Conservation (phyloP, 257 asterid genomes). For the Solanum okadae region DNA sequence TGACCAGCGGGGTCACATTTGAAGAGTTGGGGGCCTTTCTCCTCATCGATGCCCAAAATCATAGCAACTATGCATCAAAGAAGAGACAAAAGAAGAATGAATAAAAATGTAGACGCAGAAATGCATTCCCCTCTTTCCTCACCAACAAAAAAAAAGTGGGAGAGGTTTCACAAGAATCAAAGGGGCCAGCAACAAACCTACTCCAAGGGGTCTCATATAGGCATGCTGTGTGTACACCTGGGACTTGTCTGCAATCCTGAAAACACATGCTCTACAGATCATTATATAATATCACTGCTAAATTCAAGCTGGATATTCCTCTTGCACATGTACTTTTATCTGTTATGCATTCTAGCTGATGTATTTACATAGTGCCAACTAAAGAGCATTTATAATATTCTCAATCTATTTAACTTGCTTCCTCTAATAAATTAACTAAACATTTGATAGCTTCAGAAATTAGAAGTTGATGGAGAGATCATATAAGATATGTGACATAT, state of each 20-base stretch:
- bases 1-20: slow-evolving; percentile 99
- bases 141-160: neutral
- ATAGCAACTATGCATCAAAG: slow-evolving; percentile 57
- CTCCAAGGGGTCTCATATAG: slow-evolving; percentile 99
- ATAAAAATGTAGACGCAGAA: neutral
- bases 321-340: neutral
- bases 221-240: slow-evolving; percentile 99
- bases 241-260: slow-evolving; percentile 99
- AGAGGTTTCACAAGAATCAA: neutral
- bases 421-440: neutral
- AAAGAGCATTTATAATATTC: neutral
- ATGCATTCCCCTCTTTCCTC: neutral
- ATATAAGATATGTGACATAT: neutral
- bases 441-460: neutral
- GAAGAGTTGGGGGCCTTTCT: slow-evolving; percentile 95
- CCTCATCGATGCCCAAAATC: slow-evolving; percentile 93
- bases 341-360: neutral
- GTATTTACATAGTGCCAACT: neutral
- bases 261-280: neutral
- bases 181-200: slow-evolving; percentile 50
- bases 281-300: neutral
- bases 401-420: neutral
- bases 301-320: neutral
- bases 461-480: neutral
- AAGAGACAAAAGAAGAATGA: neutral